Evolutionary conservation across 495 filamentous ascomycete genomes (phyloP).

Genomic region (Hypoxylon fuscum): DNA sequence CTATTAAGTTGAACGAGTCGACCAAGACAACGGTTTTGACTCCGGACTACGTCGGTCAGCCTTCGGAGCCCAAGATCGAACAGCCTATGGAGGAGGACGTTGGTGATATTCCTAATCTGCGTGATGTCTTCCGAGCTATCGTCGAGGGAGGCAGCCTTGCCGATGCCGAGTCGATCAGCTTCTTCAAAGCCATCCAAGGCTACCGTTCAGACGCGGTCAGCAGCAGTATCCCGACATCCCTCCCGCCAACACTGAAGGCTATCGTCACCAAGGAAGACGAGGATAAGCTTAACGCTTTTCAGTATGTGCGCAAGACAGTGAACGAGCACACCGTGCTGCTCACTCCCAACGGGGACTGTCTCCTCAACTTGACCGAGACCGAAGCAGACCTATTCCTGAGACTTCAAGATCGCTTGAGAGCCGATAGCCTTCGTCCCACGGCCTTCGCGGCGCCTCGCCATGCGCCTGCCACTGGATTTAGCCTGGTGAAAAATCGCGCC

Average conservation of each 20-base stretch:
- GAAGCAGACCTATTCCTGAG: conserved; percentile 81
- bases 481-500: conserved; percentile 63
- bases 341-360: conserved; percentile 79
- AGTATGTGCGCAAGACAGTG: conserved; percentile 59
- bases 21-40: conserved; percentile 47
- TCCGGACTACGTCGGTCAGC: conserved; percentile 41
- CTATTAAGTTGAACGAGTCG: conserved; percentile 45
- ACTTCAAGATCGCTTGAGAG: conserved; percentile 70
- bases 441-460: conserved; percentile 59
- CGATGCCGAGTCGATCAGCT: conserved; percentile 41
- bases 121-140: conserved; percentile 42
- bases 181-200: conserved; percentile 40
- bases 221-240: conserved; percentile 23
- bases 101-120: conserved; percentile 43
- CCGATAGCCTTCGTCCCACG: conserved; percentile 52
- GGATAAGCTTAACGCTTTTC: conserved; percentile 55
- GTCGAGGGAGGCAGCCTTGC: conserved; percentile 31
- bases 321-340: conserved; percentile 68
- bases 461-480: conserved; percentile 58
- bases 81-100: conserved; percentile 43
- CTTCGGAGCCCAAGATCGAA: conserved; percentile 38
- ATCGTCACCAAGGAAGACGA: conserved; percentile 63
- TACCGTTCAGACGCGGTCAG: conserved; percentile 34
- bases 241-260: conserved; percentile 52
- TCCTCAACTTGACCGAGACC: conserved; percentile 76